Base-by-base conservation (phyloP, 73 alveolate genomes). In the Urostyla sp. region DNA sequence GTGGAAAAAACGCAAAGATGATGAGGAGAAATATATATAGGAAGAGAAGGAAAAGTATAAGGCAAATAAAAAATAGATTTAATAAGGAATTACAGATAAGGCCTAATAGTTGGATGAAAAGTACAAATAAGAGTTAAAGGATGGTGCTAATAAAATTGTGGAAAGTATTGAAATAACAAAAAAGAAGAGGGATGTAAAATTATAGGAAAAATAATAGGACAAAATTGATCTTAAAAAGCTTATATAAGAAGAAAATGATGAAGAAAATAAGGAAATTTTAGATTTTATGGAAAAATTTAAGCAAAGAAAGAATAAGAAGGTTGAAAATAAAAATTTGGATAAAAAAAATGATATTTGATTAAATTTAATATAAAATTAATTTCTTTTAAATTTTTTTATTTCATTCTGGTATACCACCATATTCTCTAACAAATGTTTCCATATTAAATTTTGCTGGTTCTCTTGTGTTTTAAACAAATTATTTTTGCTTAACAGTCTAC, bases 1-100 rank as follows among this genome's bases (percentile, higher is more conserved):
- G 75, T 95, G 98, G 99, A 80, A 89, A 40, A 67, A 91, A 78
- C 84, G 91, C 77, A 78, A 91, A 87, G 96, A 93, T 3, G 92
- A 92, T 52, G 98, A 95, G 58, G 98, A 92, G 52, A 92, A 90
- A 69, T 69, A 82, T 24, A 89, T 94, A 54, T 78, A 88, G 77
- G 87, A 75, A 38, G 92, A 84, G 59, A 73, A 74, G 7, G 79
- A 78, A 36, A 76, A 75, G 56, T 84, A 84, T 31, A 52, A 75
- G 73, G 52, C 56, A 35, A 24, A 84, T 23, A 63, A 75, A 46
- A 75, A 45, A 28, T 43, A 84, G 20, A 26, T 84, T 11, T 43
- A 74, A 7, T 44, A 55, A 20, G 92, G 88, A 4, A 84, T 84
- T 30, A 24, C 53, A 10, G 84, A 84, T 21, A 84, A 84, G 43